A percentile compares a stretch with the other conserved stretches of the same genome.
phyloP scores from a whole-genome alignment of 441 rosid genomes.

The Syzygium syzygioides region DNA sequence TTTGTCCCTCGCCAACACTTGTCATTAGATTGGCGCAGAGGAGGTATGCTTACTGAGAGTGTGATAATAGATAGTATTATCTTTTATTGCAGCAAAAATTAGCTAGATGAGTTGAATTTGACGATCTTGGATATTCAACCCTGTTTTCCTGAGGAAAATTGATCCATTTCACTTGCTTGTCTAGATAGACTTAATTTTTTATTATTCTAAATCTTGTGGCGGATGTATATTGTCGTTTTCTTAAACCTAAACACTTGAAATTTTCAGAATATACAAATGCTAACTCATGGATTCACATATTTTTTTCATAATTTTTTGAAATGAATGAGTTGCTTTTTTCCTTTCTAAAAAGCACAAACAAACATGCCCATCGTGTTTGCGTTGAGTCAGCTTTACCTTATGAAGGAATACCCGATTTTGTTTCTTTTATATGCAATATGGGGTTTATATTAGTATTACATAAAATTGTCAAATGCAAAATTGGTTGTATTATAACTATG shows the following conservation, averaged over 20 bases:
- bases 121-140: not conserved
- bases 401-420: not conserved
- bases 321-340: not conserved
- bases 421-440: not conserved
- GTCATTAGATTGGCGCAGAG: slow-evolving; percentile 89
- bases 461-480: too few relatives aligned
- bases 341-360: not conserved
- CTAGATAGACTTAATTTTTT: not conserved
- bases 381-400: not conserved
- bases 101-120: not conserved
- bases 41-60: slow-evolving; percentile 36
- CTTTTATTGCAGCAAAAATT: not conserved
- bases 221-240: not conserved
- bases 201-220: not conserved
- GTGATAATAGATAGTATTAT: not conserved
- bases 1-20: slow-evolving; percentile 97
- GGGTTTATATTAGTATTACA: too few relatives aligned
- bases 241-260: not conserved
- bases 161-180: not conserved
- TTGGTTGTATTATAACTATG: too few relatives aligned
- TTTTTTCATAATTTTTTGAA: not conserved
- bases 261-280: not conserved
- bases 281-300: not conserved
- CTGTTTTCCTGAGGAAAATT: not conserved
- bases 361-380: not conserved